These are phyloP conservation scores for Arthroderma sp. DNA, from an alignment of 2,329 filamentous ascomycete genomes.

Conservation along the genomic window DNA sequence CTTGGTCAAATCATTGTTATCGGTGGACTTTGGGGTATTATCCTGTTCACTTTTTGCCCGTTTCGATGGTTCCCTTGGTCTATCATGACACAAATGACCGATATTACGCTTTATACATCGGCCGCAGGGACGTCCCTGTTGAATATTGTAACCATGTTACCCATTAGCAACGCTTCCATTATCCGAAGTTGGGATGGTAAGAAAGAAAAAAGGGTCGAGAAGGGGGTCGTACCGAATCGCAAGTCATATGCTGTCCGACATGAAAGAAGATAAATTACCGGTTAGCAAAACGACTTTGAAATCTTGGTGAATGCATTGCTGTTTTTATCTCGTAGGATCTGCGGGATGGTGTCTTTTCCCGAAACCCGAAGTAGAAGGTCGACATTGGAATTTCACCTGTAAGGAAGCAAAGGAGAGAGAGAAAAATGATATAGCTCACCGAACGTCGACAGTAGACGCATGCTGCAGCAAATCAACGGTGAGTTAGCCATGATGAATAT, in stretches of 20 bases:
- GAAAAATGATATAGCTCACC: slow-evolving; percentile 45
- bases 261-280: slow-evolving; percentile 15
- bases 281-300: neutral
- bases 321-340: no score
- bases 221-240: slow-evolving; percentile 59
- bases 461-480: slow-evolving; percentile 45
- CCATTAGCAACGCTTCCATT: slow-evolving; percentile 15
- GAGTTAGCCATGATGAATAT: slow-evolving; percentile 17
- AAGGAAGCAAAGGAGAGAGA: slow-evolving; percentile 12
- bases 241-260: slow-evolving; percentile 69
- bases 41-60: slow-evolving; percentile 58
- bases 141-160: neutral
- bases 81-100: slow-evolving; percentile 94
- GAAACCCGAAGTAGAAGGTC: no score
- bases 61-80: slow-evolving; percentile 78
- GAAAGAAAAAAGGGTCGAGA: slow-evolving; percentile 4
- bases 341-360: no score
- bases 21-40: slow-evolving; percentile 8
- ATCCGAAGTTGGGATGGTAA: slow-evolving; percentile 10
- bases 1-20: slow-evolving; percentile 31
- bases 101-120: slow-evolving; percentile 98
- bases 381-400: neutral
- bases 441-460: slow-evolving; percentile 84
- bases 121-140: slow-evolving; percentile 83
- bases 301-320: neutral